Evolutionary conservation across 2,329 filamentous ascomycete species (phyloP), one percentile per base, ranked within the genome.

Genomic region (Monosporascus sp.): DNA sequence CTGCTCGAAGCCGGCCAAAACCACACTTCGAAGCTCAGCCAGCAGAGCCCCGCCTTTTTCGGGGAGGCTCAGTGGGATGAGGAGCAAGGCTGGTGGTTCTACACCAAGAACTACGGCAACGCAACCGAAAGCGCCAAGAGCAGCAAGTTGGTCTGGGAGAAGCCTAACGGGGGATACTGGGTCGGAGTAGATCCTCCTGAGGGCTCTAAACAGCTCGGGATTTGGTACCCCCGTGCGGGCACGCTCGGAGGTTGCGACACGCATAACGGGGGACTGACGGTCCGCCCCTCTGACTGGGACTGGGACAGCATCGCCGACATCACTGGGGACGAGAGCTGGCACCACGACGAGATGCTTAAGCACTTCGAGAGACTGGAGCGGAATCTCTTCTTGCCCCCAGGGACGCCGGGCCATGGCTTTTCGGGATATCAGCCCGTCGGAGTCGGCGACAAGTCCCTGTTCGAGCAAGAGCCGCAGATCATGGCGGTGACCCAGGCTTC

Each of bases 261-360:
- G 5, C 84, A 88, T 67, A 83, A 85, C 45, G 82, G 81, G 6
- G 67, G 84, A 45, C 78, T 86, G 48, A 74, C 78, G 17, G 71
- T 85, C 25, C 78, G 82, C 54, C 83, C 84, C 0, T 75, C 81
- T 53, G 72, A 79, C 47, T 77, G 74, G 27, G 84, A 87, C 65
- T 87, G 80, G 68, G 72, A 83, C 46, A 68, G 78, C 59, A 79
- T 87, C 51, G 77, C 76, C 3, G 66, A 68, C 14, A 61, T 85
- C 27, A 87, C 84, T 2, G 82, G 83, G 4, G 84, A 88, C 59
- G 59, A 66, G 2, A 80, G 79, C 0, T 87, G 84, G 83, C 68
- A 71, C 0, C 71, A 82, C 0, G 68, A 71, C 5, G 82, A 82
- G 55, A 86, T 87, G 82, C 74, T 82, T 54, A 70, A 76, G 55